Evolutionary conservation across 2,329 filamentous ascomycete genomes (phyloP), one percentile per base, ranked within the genome.

Genomic region (Fusarium tupiense): DNA sequence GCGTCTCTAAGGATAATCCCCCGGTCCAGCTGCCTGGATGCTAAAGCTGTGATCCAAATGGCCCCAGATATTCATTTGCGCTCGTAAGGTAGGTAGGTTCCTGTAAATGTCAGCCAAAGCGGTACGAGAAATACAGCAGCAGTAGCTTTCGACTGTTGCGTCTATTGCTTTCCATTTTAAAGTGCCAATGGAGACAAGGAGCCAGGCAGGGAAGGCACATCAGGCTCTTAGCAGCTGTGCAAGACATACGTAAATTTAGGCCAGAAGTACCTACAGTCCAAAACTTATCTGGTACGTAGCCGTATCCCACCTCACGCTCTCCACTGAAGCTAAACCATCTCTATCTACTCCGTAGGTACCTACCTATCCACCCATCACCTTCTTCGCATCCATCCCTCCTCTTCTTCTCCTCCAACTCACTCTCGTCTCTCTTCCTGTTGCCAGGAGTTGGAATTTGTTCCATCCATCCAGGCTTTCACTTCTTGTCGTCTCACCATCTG

Each of bases 391-490:
- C 64, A 71, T 73, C 73, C 77, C 77, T 72, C 69, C 74, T 74
- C 69, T 71, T 74, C 70, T 68, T 56, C 67, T 69, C 60, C 52
- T 74, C 64, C 73, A 73, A 73, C 71, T 63, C 73, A 78, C 72
- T 74, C 66, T 35, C 63, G 61, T 79, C 76, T 77, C 71, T 79
- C 78, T 75, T 77, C 73, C 70, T 71, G 71, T 76, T 78, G 72
- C 69, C 63, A 75, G 78, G 80, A 82, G 81, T 80, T 82, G 81
- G 78, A 82, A 80, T 77, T 70, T 76, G 47, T 80, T 81, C 78
- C 83, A 81, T 81, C 83, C 84, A 87, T 84, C 84, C 71, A 66
- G 64, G 81, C 82, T 77, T 81, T 83, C 80, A 81, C 82, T 85
- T 85, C 82, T 81, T 76, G 75, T 79, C 82, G 78, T 80, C 80